phyloP scores from a whole-genome alignment of 1,284 basidiomycete genomes.

The Papiliotrema laurentii region DNA sequence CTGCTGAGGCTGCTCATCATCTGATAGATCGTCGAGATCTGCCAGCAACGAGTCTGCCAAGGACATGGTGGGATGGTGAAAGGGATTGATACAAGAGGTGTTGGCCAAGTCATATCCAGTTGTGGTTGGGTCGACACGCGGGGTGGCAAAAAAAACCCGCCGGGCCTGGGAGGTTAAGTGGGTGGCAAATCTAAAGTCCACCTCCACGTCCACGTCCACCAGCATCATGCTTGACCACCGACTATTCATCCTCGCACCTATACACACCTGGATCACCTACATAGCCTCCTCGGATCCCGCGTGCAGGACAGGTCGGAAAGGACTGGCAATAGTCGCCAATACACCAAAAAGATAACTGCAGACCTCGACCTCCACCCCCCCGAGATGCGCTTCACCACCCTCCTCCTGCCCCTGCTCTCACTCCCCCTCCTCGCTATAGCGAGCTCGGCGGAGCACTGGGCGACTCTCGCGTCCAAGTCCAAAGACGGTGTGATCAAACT shows the following conservation, averaged over 20 bases:
- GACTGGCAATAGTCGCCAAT: too few species aligned
- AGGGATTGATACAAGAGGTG: constrained; percentile 1
- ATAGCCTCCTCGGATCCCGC: too few species aligned
- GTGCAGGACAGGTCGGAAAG: too few species aligned
- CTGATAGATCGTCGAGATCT: constrained; percentile 48
- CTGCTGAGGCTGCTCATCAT: constrained; percentile 24
- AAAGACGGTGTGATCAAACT: constrained; percentile 76
- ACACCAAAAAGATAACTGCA: too few species aligned
- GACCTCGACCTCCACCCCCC: background rate
- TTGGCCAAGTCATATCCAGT: too few species aligned
- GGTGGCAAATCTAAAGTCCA: background rate
- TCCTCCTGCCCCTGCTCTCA: constrained; percentile 14
- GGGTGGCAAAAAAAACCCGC: background rate
- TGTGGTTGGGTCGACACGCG: too few species aligned
- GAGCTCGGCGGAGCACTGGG: constrained; percentile 26
- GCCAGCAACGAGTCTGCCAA: constrained; percentile 48
- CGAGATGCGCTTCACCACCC: constrained; percentile 22
- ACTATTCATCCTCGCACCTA: too few species aligned
- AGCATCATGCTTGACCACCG: background rate
- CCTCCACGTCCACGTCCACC: background rate
- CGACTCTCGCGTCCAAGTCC: constrained; percentile 58
- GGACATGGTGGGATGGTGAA: constrained; percentile 33
- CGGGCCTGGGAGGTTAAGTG: too few species aligned
- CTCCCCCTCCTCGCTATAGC: background rate
- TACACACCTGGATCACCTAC: background rate